phyloP scores from a whole-genome alignment of 2,329 filamentous ascomycete genomes.

The Pestalotiopsis sp. region DNA sequence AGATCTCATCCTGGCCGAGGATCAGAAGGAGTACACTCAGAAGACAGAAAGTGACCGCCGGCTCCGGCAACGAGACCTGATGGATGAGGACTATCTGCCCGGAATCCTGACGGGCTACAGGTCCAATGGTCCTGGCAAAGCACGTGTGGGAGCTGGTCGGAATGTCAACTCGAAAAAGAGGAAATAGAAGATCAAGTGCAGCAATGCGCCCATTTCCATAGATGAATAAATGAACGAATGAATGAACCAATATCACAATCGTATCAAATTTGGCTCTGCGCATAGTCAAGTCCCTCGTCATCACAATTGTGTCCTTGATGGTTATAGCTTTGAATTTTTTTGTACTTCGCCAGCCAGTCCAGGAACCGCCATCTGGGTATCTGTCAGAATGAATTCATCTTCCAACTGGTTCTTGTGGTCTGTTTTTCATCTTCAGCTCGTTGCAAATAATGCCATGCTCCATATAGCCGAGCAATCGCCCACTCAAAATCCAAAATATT shows the following conservation, averaged over 20 bases:
- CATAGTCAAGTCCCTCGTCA: not conserved
- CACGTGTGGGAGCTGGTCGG: slow-evolving; percentile 82
- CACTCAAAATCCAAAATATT: not conserved
- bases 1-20: slow-evolving; percentile 83
- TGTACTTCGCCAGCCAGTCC: not conserved
- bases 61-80: slow-evolving; percentile 75
- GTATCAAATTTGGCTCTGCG: not conserved
- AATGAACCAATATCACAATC: not conserved
- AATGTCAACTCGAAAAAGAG: slow-evolving; percentile 82
- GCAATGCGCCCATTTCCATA: not conserved
- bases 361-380: not conserved
- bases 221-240: slow-evolving; percentile 27
- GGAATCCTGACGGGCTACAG: slow-evolving; percentile 82
- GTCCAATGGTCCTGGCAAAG: slow-evolving; percentile 63
- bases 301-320: not conserved
- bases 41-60: slow-evolving; percentile 67
- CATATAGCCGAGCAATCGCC: not conserved
- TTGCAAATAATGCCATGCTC: not conserved
- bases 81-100: slow-evolving; percentile 94
- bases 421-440: not conserved
- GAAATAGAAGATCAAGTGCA: slow-evolving; percentile 21
- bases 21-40: slow-evolving; percentile 88
- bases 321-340: not conserved
- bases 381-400: not conserved
- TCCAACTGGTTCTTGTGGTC: not conserved